Conservation (phyloP, 345 rosid species). For the Fremontodendron californicum region DNA sequence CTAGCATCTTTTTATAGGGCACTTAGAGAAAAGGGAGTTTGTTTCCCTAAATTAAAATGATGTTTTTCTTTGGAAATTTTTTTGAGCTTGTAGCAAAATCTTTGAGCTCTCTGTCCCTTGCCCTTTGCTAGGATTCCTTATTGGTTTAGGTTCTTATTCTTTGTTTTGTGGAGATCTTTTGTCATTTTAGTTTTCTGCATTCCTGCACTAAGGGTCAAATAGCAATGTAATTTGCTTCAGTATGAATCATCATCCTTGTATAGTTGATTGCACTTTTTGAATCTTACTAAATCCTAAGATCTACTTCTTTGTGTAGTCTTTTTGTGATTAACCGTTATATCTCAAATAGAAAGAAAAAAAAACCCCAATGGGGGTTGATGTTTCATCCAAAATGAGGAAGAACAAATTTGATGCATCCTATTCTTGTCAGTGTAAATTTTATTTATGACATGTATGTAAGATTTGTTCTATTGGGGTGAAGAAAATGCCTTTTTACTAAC, state of each 20-base stretch:
- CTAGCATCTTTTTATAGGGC: background rate
- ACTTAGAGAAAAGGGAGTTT: background rate
- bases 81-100: background rate
- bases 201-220: background rate
- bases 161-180: background rate
- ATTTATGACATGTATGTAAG: background rate
- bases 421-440: background rate
- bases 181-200: background rate
- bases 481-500: background rate
- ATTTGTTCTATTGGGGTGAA: background rate
- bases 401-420: background rate
- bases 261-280: background rate
- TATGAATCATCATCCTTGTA: background rate
- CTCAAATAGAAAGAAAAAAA: background rate
- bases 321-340: background rate
- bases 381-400: slow-evolving; percentile 1
- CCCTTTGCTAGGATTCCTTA: background rate
- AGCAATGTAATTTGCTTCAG: background rate
- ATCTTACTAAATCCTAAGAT: background rate
- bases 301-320: background rate
- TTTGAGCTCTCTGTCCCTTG: background rate
- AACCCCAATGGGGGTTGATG: background rate
- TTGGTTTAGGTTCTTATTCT: background rate
- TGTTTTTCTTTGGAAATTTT: background rate
- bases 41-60: background rate